Conservation (phyloP, 2,329 filamentous ascomycete genomes). For the Botrytis deweyae region DNA sequence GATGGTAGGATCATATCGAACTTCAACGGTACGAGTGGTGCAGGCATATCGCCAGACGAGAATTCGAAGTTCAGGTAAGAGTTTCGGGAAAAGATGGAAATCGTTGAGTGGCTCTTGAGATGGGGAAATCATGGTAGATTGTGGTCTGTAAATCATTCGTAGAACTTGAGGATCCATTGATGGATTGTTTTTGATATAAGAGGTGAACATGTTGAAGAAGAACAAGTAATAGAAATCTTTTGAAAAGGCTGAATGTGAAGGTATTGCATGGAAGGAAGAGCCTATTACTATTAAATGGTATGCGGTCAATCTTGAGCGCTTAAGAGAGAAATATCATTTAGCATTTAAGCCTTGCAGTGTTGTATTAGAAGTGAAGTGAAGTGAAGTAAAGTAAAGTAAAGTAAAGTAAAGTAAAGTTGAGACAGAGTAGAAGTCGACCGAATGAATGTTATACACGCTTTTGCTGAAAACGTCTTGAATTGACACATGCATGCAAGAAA, state of each 20-base stretch:
- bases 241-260: not conserved
- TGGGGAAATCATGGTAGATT: not conserved
- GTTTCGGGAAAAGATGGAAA: slow-evolving; percentile 33
- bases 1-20: slow-evolving; percentile 40
- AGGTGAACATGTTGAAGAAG: slow-evolving; percentile 3
- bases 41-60: slow-evolving; percentile 36
- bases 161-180: slow-evolving; percentile 14
- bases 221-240: not conserved
- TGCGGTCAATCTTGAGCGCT: not conserved
- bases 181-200: slow-evolving; percentile 10
- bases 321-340: not conserved
- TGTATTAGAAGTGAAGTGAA: not conserved
- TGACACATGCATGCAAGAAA: not conserved
- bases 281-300: not conserved
- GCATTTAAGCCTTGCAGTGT: not conserved
- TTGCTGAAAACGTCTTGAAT: not conserved
- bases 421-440: not conserved
- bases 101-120: not conserved
- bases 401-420: not conserved
- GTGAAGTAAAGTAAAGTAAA: not conserved
- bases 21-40: slow-evolving; percentile 30
- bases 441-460: not conserved
- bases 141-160: not conserved
- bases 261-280: not conserved
- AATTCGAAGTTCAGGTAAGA: slow-evolving; percentile 36